Evolutionary conservation across 1,284 basidiomycete species (phyloP), one percentile per base, ranked within the genome.

Genomic region (Mycena sp.): DNA sequence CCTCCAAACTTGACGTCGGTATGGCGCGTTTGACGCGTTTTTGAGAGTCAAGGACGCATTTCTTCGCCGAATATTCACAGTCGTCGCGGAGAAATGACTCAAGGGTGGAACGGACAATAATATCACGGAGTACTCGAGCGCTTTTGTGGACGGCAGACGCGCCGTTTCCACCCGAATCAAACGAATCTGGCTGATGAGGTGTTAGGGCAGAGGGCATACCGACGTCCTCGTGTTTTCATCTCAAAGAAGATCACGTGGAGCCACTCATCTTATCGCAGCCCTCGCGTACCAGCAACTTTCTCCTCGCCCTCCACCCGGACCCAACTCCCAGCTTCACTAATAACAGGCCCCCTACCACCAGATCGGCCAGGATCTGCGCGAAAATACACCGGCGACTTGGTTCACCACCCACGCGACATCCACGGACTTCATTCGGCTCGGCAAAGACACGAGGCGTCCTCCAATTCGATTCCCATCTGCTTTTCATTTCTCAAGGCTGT

Each of bases 391-490:
- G 57, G 56, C 35, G 61, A 50, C 19, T 61, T 60, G 46, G 44
- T 41, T 52, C 16, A 14, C 30, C 16, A 2, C 7, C 58, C 63
- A 64, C 63, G 58, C 58, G 61, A 54, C 56, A 21, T 17, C 21
- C 50, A 58, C 61, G 61, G 56, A 48, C 6, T 58, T 58, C 37
- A 38, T 17, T 48, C 49, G 41, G 54, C 29, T 50, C 49, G 50
- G 50, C 49, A 63, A 49, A 16, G 32, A 54, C 64, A 65, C 64
- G 64, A 65, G 64, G 64, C 59, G 9, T 56, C 53, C 35, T 51
- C n/a, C n/a, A n/a, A 49, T 35, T 51, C 35, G n/a, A n/a, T 55
- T 65, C 58, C 56, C 63, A 61, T 57, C 62, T 49, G 45, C 51
- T 28, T 45, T 59, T 64, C 46, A 49, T 55, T 60, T 60, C 50